Conservation (phyloP, 2,329 filamentous ascomycete species). For the Aspergillus felis region DNA sequence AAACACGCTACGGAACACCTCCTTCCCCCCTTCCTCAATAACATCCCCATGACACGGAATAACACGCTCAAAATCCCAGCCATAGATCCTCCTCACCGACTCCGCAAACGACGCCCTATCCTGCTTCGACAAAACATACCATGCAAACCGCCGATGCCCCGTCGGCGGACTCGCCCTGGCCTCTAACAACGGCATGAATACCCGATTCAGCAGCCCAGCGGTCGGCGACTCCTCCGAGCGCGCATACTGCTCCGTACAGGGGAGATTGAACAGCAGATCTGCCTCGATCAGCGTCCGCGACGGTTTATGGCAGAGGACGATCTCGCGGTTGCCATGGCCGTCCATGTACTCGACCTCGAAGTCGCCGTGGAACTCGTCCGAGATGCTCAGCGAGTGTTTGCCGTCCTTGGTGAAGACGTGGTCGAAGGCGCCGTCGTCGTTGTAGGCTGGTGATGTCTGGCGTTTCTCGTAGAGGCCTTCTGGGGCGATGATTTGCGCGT, state of each 20-base stretch:
- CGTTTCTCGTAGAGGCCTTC: constrained; percentile 81
- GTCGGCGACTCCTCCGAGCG: constrained; percentile 50
- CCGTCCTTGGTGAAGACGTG: constrained; percentile 61
- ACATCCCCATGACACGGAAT: constrained; percentile 92
- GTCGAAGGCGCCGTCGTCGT: constrained; percentile 59
- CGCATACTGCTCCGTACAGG: constrained; percentile 76
- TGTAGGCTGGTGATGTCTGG: constrained; percentile 51
- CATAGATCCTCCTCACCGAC: constrained; percentile 63
- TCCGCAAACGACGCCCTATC: constrained; percentile 66
- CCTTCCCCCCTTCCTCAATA: constrained; percentile 69
- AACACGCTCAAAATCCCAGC: constrained; percentile 78
- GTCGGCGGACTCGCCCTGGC: constrained; percentile 53
- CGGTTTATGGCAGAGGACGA: constrained; percentile 80
- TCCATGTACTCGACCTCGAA: constrained; percentile 82
- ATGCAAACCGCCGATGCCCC: constrained; percentile 73
- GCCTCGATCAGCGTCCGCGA: constrained; percentile 76
- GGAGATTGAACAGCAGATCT: constrained; percentile 87
- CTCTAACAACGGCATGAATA: constrained; percentile 53
- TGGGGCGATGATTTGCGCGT: constrained; percentile 73
- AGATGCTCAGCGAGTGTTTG: constrained; percentile 52
- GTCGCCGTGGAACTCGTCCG: constrained; percentile 75
- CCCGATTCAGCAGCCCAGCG: constrained; percentile 54
- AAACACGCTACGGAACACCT: constrained; percentile 72
- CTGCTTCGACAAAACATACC: constrained; percentile 62
- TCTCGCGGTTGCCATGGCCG: constrained; percentile 74